These are phyloP conservation scores for Dentipellis sp. DNA, from an alignment of 768 basidiomycete species.

Conservation along the genomic window DNA sequence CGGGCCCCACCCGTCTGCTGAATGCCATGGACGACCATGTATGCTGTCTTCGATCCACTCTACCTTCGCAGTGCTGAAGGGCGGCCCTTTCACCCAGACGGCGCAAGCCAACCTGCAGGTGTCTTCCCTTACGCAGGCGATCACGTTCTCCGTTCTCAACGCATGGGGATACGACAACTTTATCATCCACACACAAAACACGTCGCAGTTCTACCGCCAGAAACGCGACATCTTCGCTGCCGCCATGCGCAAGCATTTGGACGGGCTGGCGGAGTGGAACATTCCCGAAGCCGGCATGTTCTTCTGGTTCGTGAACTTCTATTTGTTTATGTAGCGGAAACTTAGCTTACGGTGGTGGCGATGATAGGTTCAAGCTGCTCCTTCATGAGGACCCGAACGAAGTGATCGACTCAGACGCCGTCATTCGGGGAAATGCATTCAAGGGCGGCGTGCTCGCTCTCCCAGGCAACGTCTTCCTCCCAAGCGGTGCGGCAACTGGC, in stretches of 20 bases:
- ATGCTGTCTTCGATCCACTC: slow-evolving; percentile 19
- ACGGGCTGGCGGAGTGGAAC: slow-evolving; percentile 65
- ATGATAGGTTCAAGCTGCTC: slow-evolving; percentile 59
- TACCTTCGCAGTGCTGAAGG: background rate
- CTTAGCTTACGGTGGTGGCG: background rate
- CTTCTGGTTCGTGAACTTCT: slow-evolving; percentile 51
- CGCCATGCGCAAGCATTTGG: slow-evolving; percentile 69
- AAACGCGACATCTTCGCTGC: slow-evolving; percentile 74
- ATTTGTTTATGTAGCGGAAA: background rate
- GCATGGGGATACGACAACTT: slow-evolving; percentile 77
- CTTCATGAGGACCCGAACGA: slow-evolving; percentile 36
- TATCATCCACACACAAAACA: slow-evolving; percentile 51
- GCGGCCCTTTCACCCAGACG: slow-evolving; percentile 33
- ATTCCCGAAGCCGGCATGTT: slow-evolving; percentile 81
- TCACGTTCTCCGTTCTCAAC: slow-evolving; percentile 47
- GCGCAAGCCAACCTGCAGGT: slow-evolving; percentile 58
- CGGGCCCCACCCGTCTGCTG: slow-evolving; percentile 62
- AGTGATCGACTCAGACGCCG: slow-evolving; percentile 36
- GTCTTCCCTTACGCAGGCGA: slow-evolving; percentile 54
- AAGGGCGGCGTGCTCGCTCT: slow-evolving; percentile 82
- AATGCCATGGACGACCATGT: slow-evolving; percentile 65
- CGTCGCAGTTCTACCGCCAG: slow-evolving; percentile 64
- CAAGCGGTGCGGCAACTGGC: slow-evolving; percentile 55
- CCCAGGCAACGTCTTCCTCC: slow-evolving; percentile 77
- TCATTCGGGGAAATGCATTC: slow-evolving; percentile 70